Percentiles rank a stretch among this genome's conserved stretches.
phyloP scores from a whole-genome alignment of 1,139 yeast species.

The Kurtzmaniella quercitrusa region DNA sequence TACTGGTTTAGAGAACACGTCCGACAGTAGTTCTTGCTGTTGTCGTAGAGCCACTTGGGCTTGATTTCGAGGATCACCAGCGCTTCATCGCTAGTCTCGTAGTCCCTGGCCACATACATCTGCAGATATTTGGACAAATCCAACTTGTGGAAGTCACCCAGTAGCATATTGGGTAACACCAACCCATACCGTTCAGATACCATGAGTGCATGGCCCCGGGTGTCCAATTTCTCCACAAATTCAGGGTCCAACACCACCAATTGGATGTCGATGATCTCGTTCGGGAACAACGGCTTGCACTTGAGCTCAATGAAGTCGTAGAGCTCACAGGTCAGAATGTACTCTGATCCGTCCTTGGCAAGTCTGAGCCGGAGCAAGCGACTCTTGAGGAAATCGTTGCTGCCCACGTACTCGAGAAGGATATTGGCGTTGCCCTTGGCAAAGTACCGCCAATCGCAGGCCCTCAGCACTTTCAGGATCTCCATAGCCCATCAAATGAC shows the following conservation, averaged over 20 bases:
- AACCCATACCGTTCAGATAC: conserved; percentile 37
- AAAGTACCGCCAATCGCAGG: conserved; percentile 40
- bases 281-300: conserved; percentile 38
- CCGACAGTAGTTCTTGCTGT: conserved; percentile 38
- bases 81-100: conserved; percentile 3
- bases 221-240: conserved; percentile 28
- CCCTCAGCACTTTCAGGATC: conserved; percentile 36
- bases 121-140: conserved; percentile 35
- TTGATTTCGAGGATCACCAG: conserved; percentile 40
- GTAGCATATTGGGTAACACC: conserved; percentile 37
- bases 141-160: conserved; percentile 26
- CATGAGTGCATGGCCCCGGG: conserved; percentile 28
- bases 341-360: conserved; percentile 33
- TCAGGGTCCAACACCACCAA: conserved; percentile 32
- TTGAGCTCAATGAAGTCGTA: conserved; percentile 41
- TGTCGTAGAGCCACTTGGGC: conserved; percentile 48
- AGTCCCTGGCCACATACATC: neutral
- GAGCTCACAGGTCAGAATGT: conserved; percentile 40
- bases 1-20: conserved; percentile 42
- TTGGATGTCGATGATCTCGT: conserved; percentile 36
- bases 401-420: conserved; percentile 38
- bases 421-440: conserved; percentile 47
- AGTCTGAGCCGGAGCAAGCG: conserved; percentile 37
- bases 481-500: conserved; percentile 24
- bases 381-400: conserved; percentile 30